Evolutionary conservation across 2,329 filamentous ascomycete species (phyloP), one percentile per base, ranked within the genome.

Genomic region (Nothophaeocryptopus gaeumannii): DNA sequence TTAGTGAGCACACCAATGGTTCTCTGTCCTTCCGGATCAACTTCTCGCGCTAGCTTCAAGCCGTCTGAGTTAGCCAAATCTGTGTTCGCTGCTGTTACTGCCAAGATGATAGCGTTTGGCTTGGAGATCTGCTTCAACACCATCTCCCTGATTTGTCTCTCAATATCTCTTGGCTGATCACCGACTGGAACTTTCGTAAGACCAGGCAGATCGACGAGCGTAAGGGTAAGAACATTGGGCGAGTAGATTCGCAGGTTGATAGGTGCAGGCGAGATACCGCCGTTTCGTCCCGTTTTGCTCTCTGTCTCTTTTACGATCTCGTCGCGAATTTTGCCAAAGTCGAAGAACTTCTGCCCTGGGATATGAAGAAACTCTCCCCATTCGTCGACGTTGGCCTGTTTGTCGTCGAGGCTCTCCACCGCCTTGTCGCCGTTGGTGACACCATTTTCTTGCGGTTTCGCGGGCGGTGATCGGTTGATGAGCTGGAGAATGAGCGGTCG

Each of bases 321-420:
- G 51, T 97, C 93, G 64, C 93, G 84, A 66, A 99, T 96, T 79
- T 96, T 96, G 78, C 90, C 88, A 77, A 99, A 99, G 75, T 99
- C 93, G 74, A 84, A 84, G 77, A 95, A 97, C 74, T 97, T 97
- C 74, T 97, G 89, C 63, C 91, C 93, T 14, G 93, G 92, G 58
- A 99, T 88, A 72, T 99, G 93, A 58, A 99, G 79, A 74, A 99
- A 99, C 78, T 99, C 93, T 77, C 92, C 93, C 89, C 95, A 99
- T 73, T 99, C 93, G 68, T 97, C 90, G 14, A 81, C 72, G 72
- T 99, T 99, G 65, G 91, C 89, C 61, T 90, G 87, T 71, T 88
- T 87, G 72, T 97, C 93, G 59, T 80, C 83, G 47, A 82, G 84
- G 51, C 78, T 76, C 52, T 82, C 73, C 61, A 89, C 67, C 13